Conservation (phyloP, 2,329 filamentous ascomycete genomes). For the Colletotrichum camelliae region DNA sequence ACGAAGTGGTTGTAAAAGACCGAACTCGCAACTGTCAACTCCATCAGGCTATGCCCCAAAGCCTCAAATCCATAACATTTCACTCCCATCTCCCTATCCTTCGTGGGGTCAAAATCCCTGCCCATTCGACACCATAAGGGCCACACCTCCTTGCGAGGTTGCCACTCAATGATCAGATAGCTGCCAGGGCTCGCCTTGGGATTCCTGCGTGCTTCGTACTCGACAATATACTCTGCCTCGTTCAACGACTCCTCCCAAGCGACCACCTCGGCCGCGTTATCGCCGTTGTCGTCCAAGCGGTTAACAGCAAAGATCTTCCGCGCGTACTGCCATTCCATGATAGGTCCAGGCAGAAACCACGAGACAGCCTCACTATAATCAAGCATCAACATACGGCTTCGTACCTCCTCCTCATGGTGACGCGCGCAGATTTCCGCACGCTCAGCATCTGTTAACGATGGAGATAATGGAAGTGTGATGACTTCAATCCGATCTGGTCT, state of each 20-base stretch:
- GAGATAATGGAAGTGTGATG: not conserved
- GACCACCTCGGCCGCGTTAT: not conserved
- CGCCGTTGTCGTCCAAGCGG: not conserved
- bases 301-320: not conserved
- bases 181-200: not conserved
- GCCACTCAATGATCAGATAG: not conserved
- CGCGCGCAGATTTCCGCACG: not conserved
- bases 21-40: not conserved
- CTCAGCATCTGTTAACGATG: not conserved
- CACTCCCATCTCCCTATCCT: not conserved
- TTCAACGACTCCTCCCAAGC: not conserved
- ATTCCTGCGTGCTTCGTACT: not conserved
- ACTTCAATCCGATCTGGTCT: not conserved
- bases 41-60: not conserved
- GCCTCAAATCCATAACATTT: not conserved
- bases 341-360: not conserved
- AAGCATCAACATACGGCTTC: not conserved
- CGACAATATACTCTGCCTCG: not conserved
- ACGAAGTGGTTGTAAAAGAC: not conserved
- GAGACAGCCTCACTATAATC: not conserved
- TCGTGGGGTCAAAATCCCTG: not conserved
- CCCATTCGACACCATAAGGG: too few species aligned
- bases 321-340: not conserved
- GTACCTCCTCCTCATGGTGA: not conserved
- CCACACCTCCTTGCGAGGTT: not conserved